phyloP scores from a whole-genome alignment of 2,329 filamentous ascomycete species.

The Reticulascus tulasneorum region DNA sequence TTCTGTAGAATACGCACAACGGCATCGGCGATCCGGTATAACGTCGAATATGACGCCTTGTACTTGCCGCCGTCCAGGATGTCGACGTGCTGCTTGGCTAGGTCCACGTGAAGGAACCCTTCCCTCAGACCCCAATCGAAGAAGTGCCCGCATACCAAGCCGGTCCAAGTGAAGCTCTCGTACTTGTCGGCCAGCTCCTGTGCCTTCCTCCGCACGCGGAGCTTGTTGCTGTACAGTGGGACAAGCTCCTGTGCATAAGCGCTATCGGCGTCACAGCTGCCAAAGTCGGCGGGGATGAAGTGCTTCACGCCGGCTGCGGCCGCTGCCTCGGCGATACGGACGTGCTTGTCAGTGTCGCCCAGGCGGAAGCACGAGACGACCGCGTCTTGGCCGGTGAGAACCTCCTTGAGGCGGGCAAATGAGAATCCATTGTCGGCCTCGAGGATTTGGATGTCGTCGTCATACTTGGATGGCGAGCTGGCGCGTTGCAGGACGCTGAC shows the following conservation, averaged over 20 bases:
- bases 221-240: constrained; percentile 30
- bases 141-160: constrained; percentile 34
- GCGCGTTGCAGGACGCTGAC: constrained; percentile 29
- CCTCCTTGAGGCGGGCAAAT: constrained; percentile 22
- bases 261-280: constrained; percentile 33
- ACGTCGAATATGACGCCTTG: constrained; percentile 30
- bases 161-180: constrained; percentile 29
- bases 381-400: constrained; percentile 30
- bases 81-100: constrained; percentile 23
- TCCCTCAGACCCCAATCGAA: constrained; percentile 36
- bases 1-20: constrained; percentile 26
- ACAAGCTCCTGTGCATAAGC: constrained; percentile 29
- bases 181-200: constrained; percentile 20
- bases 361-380: constrained; percentile 31
- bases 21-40: constrained; percentile 27
- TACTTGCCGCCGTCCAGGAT: constrained; percentile 28
- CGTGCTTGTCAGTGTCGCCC: constrained; percentile 22
- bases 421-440: constrained; percentile 27
- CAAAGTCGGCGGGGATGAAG: constrained; percentile 37
- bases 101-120: constrained; percentile 31
- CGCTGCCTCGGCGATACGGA: constrained; percentile 32
- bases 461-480: constrained; percentile 17
- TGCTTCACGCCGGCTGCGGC: constrained; percentile 29
- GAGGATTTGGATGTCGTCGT: constrained; percentile 14
- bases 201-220: constrained; percentile 25